phyloP scores from a whole-genome alignment of 2,329 filamentous ascomycete genomes.

The Pestalotiopsis sp. region DNA sequence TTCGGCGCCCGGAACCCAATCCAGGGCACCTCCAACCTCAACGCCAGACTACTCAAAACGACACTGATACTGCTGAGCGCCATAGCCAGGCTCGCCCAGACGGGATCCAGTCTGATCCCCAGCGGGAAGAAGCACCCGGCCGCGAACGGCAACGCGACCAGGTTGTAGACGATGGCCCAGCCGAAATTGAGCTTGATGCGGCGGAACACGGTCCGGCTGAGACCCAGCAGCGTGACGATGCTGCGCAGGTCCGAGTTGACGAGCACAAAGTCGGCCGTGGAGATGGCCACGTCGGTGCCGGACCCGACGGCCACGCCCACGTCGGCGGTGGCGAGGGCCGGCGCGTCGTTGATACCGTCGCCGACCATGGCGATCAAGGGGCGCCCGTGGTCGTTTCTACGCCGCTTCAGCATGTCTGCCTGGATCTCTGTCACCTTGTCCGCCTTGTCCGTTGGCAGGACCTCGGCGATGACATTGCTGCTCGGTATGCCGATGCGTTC shows the following conservation, averaged over 20 bases:
- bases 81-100: conserved; percentile 92
- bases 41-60: conserved; percentile 75
- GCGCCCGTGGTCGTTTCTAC: conserved; percentile 27
- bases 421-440: conserved; percentile 70
- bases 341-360: conserved; percentile 88
- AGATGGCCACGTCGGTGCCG: conserved; percentile 83
- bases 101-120: conserved; percentile 71
- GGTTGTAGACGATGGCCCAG: conserved; percentile 85
- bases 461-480: conserved; percentile 80
- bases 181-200: conserved; percentile 84
- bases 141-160: conserved; percentile 76
- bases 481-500: conserved; percentile 72
- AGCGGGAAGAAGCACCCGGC: conserved; percentile 76
- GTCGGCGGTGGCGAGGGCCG: conserved; percentile 78
- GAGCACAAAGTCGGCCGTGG: conserved; percentile 80
- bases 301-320: conserved; percentile 84
- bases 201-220: conserved; percentile 73
- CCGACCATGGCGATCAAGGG: conserved; percentile 80
- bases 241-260: conserved; percentile 71
- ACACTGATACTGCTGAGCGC: conserved; percentile 90
- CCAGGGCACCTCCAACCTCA: conserved; percentile 54
- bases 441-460: conserved; percentile 82
- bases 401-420: conserved; percentile 41
- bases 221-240: conserved; percentile 73
- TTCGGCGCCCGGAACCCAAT: conserved; percentile 35